phyloP scores from a whole-genome alignment of 257 asterid species.

The Orobanche coerulescens region DNA sequence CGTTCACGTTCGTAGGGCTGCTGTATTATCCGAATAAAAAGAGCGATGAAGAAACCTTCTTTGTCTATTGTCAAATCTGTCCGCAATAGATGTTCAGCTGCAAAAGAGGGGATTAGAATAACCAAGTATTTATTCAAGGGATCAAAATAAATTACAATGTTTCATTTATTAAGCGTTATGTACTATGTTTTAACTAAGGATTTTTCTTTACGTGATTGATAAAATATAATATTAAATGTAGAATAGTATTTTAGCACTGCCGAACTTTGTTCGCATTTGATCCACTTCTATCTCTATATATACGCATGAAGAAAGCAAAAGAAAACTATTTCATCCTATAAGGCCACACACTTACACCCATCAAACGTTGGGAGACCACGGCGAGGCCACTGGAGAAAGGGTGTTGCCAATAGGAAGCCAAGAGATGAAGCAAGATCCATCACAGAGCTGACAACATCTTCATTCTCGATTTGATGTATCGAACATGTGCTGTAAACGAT shows the following conservation, averaged over 20 bases:
- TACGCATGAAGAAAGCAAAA: background rate
- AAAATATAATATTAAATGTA: no score
- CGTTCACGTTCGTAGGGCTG: background rate
- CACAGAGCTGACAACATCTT: constrained; percentile 68
- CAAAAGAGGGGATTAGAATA: background rate
- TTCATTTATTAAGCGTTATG: no score
- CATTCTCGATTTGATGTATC: constrained; percentile 72
- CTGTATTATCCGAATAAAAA: constrained; percentile 39
- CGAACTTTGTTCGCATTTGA: no score
- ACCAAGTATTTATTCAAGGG: no score
- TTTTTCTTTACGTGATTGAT: no score
- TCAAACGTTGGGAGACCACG: constrained; percentile 77
- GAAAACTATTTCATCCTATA: no score
- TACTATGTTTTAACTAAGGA: no score
- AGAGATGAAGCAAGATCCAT: constrained; percentile 57
- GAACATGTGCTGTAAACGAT: constrained; percentile 95
- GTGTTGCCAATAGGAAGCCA: constrained; percentile 58
- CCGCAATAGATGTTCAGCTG: constrained; percentile 70
- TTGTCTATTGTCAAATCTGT: constrained; percentile 53
- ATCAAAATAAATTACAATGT: no score
- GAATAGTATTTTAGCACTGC: no score
- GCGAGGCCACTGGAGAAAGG: constrained; percentile 71
- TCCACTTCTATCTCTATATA: no score
- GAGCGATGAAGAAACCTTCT: constrained; percentile 87
- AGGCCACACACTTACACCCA: constrained; percentile 92